Base-by-base conservation (phyloP, 345 rosid genomes). In the Salix purpurea region DNA sequence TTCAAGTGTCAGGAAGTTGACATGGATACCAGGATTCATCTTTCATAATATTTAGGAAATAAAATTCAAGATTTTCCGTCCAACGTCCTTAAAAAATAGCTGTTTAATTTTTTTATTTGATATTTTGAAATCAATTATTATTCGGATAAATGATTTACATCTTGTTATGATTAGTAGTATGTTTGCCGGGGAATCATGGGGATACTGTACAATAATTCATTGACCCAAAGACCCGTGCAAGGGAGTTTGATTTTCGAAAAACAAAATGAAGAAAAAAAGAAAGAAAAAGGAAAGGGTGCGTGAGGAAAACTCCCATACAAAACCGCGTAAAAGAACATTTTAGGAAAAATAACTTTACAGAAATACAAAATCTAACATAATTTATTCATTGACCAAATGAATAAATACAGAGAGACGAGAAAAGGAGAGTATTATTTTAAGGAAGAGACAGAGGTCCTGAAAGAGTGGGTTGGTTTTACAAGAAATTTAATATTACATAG, bases 381-480 rank as follows among this genome's bases (percentile, higher is more conserved):
- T 58, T 58, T 23, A 10, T 24, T 23, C 21, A 12, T 5, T 42
- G 18, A 21, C 32, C 4, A 46, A 3, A 40, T 16, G 1, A 18
- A 4, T 65, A 0, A 11, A 69, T 2, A 64, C 3, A 0, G 19
- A 34, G 66, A 21, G 70, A 26, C 66, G 6, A 70, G 67, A 46
- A 24, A 46, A 75, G 72, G 58, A 70, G 36, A 73, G 58, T 76
- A 67, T 52, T 83, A 82, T 73, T 79, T 86, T 65, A 70, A 82
- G 79, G 52, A 78, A 83, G 76, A 77, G 94, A 88, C 94, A 86
- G 79, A 72, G 67, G 81, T 80, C 90, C 92, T 75, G 87, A 73
- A 88, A 75, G 70, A 77, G 81, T 79, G 89, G 89, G 85, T 68
- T 75, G 76, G 78, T 71, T 79, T 87, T 80, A 56, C 79, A 82